Evolutionary conservation across 1,284 basidiomycete species (phyloP), one percentile per base, ranked within the genome.

Genomic region (Anthracocystis panici-leucophaei): DNA sequence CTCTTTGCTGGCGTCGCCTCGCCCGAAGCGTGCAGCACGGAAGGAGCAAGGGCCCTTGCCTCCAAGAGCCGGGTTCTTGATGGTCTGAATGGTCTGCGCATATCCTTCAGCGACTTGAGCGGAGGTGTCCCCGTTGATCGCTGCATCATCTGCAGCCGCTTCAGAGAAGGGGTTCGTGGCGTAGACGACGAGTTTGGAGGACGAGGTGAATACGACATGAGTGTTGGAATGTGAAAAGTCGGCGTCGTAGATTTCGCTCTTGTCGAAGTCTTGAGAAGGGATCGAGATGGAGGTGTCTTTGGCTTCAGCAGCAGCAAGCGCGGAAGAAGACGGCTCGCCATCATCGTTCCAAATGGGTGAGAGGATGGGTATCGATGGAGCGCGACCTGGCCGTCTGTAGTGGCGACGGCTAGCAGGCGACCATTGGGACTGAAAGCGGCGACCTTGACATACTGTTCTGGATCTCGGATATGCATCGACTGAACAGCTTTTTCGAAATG

Each of bases 191-290:
- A 82, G 65, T 35, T 77, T 78, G 25, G 64, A 61, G 8, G 73
- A 67, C 21, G 79, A 77, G n/a, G 81, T 73, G 33, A 77, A 60
- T 4, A 80, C 82, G 45, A 84, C 62, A 54, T 80, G 81, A 5
- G 70, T 70, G 25, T 77, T 75, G 62, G 82, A 80, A 16, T 78
- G 70, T 2, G 75, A 79, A 51, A 84, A 84, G 70, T 83, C 82
- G 38, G 73, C 75, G 54, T 81, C 82, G 56, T 82, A 81, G 46
- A 84, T 65, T 44, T 83, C 83, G 46, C 78, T 70, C n/a, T 58
- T 62, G n/a, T 70, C 65, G 27, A 78, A 76, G 52, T 72, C 74
- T n/a, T 67, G 57, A 4, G 60, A 61, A 14, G 70, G 69, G 46
- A 73, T 57, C 27, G 68, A 69, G 65, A 78, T 54, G 49, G 70